phyloP scores from a whole-genome alignment of 1,284 basidiomycete species.

The Pseudozyma tsukubaensis region DNA sequence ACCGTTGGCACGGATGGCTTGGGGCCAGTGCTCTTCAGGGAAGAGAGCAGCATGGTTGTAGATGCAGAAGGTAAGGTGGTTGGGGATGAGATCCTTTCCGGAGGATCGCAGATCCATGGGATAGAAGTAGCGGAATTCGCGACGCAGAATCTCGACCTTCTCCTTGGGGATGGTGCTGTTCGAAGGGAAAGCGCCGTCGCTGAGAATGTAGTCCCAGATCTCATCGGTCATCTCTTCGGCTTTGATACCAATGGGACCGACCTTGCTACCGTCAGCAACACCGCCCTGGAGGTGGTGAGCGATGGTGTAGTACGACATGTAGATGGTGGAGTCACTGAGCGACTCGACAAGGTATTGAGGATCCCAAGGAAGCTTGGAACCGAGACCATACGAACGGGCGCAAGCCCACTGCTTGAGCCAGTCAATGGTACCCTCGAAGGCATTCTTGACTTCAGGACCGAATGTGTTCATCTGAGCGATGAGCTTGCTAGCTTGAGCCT shows the following conservation, averaged over 20 bases:
- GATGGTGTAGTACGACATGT: slow-evolving; percentile 98
- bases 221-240: slow-evolving; percentile 96
- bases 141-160: slow-evolving; percentile 85
- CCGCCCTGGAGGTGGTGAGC: slow-evolving; percentile 73
- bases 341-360: slow-evolving; percentile 95
- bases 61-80: slow-evolving; percentile 93
- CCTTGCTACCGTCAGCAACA: slow-evolving; percentile 79
- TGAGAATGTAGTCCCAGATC: slow-evolving; percentile 94
- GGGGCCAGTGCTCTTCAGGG: slow-evolving; percentile 92
- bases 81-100: slow-evolving; percentile 97
- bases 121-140: slow-evolving; percentile 97
- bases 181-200: slow-evolving; percentile 80
- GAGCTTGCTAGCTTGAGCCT: slow-evolving; percentile 84
- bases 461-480: slow-evolving; percentile 90
- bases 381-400: slow-evolving; percentile 94
- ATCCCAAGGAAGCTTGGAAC: slow-evolving; percentile 97
- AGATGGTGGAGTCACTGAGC: slow-evolving; percentile 96
- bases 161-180: slow-evolving; percentile 77
- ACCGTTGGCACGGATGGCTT: slow-evolving; percentile 92
- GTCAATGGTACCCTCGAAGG: slow-evolving; percentile 88
- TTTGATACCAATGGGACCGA: slow-evolving; percentile 85
- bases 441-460: slow-evolving; percentile 86
- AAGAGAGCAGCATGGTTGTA: slow-evolving; percentile 96
- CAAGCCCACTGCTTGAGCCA: slow-evolving; percentile 99
- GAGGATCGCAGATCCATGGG: slow-evolving; percentile 98